Evolutionary conservation across 805 yeast species (phyloP).

Genomic region (Ogataea glucozyma): DNA sequence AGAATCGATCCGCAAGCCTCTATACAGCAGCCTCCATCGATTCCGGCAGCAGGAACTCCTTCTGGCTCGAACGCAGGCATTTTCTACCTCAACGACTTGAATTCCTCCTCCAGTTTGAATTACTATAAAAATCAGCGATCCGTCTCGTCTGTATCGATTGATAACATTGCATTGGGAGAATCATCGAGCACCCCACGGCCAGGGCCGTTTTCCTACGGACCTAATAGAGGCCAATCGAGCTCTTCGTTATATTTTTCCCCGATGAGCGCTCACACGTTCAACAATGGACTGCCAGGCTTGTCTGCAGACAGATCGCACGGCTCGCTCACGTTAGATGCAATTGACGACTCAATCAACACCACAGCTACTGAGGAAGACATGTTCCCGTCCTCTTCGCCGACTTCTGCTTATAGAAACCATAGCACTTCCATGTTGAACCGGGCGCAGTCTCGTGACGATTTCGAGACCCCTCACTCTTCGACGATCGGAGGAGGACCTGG

Average conservation of each 20-base stretch:
- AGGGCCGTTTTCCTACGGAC: slow-evolving; percentile 6
- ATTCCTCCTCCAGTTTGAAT: slow-evolving; percentile 28
- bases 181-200: slow-evolving; percentile 48
- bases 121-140: slow-evolving; percentile 27
- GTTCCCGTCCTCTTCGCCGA: slow-evolving; percentile 23
- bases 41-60: slow-evolving; percentile 5
- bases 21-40: slow-evolving; percentile 1
- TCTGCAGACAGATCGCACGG: slow-evolving; percentile 10
- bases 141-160: slow-evolving; percentile 27
- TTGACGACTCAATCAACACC: slow-evolving; percentile 15
- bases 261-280: not conserved
- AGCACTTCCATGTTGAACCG: slow-evolving; percentile 16
- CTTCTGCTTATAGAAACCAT: slow-evolving; percentile 11
- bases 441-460: slow-evolving; percentile 21
- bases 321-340: slow-evolving; percentile 14
- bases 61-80: slow-evolving; percentile 9
- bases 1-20: slow-evolving; percentile 16
- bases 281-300: not conserved
- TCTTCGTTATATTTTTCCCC: slow-evolving; percentile 15
- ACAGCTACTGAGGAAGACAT: slow-evolving; percentile 16
- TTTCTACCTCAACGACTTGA: slow-evolving; percentile 36
- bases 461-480: slow-evolving; percentile 27
- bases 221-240: slow-evolving; percentile 13
- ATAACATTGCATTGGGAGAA: slow-evolving; percentile 46
- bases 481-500: slow-evolving; percentile 25